A percentile compares a stretch with the other conserved stretches of the same genome.
phyloP scores from a whole-genome alignment of 345 rosid species.

The Eucalyptus fibrosa region DNA sequence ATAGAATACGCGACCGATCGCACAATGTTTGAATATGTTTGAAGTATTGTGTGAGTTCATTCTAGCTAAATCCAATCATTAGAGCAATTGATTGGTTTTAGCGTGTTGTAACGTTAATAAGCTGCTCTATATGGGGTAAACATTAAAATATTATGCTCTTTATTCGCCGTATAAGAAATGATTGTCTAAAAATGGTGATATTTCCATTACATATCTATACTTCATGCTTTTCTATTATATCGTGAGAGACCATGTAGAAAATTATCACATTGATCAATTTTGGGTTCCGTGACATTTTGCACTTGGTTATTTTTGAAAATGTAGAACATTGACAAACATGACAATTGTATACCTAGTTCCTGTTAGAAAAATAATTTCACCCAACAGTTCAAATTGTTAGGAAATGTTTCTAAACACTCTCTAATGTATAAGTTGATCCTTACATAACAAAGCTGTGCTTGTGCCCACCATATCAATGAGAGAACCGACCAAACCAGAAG shows the following conservation, averaged over 20 bases:
- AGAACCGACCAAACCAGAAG: neutral
- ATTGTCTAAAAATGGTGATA: neutral
- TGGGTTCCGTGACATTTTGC: neutral
- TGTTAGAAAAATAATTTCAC: neutral
- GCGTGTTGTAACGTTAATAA: neutral
- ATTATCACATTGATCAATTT: neutral
- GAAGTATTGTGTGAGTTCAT: neutral
- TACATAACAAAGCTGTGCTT: neutral
- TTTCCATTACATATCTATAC: neutral
- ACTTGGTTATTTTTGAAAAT: neutral
- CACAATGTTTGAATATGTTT: neutral
- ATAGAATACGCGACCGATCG: neutral
- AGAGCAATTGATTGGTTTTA: neutral
- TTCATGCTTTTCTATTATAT: neutral
- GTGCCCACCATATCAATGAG: neutral
- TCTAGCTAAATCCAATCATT: neutral
- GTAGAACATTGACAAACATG: neutral
- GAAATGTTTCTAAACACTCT: neutral
- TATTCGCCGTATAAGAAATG: neutral
- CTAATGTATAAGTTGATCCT: neutral
- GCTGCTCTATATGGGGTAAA: neutral
- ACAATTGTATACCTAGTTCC: accelerated
- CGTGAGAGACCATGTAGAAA: neutral
- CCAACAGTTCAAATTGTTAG: neutral
- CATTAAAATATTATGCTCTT: neutral